Percentiles rank a stretch among this genome's conserved stretches.
Evolutionary conservation across 768 basidiomycete species (phyloP).

Genomic region (Piloderma croceum): DNA sequence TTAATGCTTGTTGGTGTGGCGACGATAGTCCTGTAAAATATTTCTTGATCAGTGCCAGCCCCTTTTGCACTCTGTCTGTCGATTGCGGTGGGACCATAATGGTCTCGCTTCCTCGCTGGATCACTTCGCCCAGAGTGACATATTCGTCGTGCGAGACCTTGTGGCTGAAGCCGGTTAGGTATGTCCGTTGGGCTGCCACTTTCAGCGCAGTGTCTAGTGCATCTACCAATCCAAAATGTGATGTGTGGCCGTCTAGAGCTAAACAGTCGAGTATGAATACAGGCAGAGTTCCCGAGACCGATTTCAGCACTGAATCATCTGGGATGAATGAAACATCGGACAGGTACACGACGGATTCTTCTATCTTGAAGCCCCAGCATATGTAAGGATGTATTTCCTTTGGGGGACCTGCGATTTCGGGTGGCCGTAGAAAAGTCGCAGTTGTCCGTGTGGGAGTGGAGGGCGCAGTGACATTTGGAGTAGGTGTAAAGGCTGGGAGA

Average conservation of each 20-base stretch:
- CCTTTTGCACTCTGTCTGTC: conserved; percentile 33
- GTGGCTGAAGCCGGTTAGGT: conserved; percentile 72
- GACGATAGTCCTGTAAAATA: conserved; percentile 32
- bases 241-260: conserved; percentile 57
- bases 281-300: conserved; percentile 30
- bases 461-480: conserved; percentile 33
- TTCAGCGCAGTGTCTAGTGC: conserved; percentile 51
- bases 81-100: conserved; percentile 15
- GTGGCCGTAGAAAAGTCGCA: conserved; percentile 19
- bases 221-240: conserved; percentile 72
- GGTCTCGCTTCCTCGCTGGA: conserved; percentile 29
- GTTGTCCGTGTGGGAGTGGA: conserved; percentile 29
- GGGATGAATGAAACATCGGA: conserved; percentile 83
- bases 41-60: conserved; percentile 43
- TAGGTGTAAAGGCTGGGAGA: conserved; percentile 34
- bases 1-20: not conserved
- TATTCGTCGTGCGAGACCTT: conserved; percentile 77
- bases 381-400: conserved; percentile 48
- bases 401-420: conserved; percentile 4
- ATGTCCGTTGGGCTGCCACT: conserved; percentile 57
- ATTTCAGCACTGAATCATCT: conserved; percentile 41
- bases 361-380: conserved; percentile 66
- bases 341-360: conserved; percentile 66
- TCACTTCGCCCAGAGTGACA: conserved; percentile 52
- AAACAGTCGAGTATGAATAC: conserved; percentile 78